phyloP scores from a whole-genome alignment of 805 yeast genomes.

The Candida michaelii region DNA sequence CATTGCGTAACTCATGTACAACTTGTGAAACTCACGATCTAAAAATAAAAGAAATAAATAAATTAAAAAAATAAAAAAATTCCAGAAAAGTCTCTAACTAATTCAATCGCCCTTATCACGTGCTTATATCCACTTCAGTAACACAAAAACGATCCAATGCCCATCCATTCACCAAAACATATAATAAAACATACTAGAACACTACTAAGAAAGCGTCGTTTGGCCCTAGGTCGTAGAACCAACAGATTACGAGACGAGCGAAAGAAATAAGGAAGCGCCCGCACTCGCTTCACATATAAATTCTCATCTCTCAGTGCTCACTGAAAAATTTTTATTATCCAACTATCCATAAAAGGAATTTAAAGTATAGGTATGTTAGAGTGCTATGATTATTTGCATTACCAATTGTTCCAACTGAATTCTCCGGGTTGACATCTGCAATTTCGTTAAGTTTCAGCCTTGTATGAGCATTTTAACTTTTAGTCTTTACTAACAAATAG shows the following conservation, averaged over 20 bases:
- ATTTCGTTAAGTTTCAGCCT: slow-evolving; percentile 54
- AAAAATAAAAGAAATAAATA: neutral
- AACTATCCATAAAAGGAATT: slow-evolving; percentile 4
- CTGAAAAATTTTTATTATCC: slow-evolving; percentile 1
- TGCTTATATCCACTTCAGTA: no score
- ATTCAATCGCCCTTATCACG: no score
- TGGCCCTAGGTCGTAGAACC: no score
- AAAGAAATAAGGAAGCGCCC: no score
- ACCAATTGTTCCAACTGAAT: slow-evolving; percentile 56
- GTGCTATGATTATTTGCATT: slow-evolving; percentile 48
- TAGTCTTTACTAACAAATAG: slow-evolving; percentile 20
- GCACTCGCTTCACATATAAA: neutral
- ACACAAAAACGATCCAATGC: no score
- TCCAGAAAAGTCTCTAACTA: no score
- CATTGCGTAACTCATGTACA: no score
- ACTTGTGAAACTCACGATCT: slow-evolving; percentile 1
- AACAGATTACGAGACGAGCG: no score
- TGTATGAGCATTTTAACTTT: slow-evolving; percentile 44
- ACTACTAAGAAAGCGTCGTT: no score
- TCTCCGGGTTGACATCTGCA: slow-evolving; percentile 49
- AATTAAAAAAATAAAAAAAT: neutral
- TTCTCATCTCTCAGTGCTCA: neutral
- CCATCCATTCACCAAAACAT: no score
- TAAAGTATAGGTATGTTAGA: slow-evolving; percentile 9
- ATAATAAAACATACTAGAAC: no score